Evolutionary conservation across 2,329 filamentous ascomycete species (phyloP), one percentile per base, ranked within the genome.

Genomic region (Reticulascus tulasneorum): DNA sequence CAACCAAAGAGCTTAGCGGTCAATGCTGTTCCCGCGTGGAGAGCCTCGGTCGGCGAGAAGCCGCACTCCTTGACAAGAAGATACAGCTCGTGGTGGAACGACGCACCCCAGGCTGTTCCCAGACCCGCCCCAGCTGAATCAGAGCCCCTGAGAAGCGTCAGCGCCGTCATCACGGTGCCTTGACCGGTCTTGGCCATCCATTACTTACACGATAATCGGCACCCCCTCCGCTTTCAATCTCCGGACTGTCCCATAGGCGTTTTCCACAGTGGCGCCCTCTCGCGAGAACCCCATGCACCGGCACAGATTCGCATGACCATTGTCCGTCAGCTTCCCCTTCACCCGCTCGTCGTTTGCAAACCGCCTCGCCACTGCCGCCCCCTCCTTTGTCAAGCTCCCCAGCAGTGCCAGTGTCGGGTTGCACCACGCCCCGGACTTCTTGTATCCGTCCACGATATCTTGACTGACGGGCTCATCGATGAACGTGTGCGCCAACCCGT

Each of bases 401-500:
- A 52, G 35, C 7, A 40, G 29, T 2, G 38, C 42, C 4, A 55
- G 37, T 7, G 51, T 54, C 7, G 50, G 51, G 22, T 49, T 53
- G 21, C 46, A 52, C 23, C 34, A 33, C 32, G 49, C 35, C 25
- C 47, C 44, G 18, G 46, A 40, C 42, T 48, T 28, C 42, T 48
- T 38, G 29, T 53, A 52, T 4, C 46, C 43, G 7, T 49, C 45
- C 2, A 53, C 39, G 15, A 53, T 25, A 6, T 47, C 47, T 13
- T 47, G 29, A 3, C 35, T 54, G 6, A 47, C 47, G 5, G 50
- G 47, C 25, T 48, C 33, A 25, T 60, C 56, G 13, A 49, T 46
- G 35, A 59, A 56, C 5, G 48, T 56, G 35, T 60, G 57, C 6
- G 55, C 48, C 13, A 56, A 35, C 2, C 56, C 57, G 33, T 60